phyloP scores from a whole-genome alignment of 768 basidiomycete genomes.

The Suillus fuscotomentosus region DNA sequence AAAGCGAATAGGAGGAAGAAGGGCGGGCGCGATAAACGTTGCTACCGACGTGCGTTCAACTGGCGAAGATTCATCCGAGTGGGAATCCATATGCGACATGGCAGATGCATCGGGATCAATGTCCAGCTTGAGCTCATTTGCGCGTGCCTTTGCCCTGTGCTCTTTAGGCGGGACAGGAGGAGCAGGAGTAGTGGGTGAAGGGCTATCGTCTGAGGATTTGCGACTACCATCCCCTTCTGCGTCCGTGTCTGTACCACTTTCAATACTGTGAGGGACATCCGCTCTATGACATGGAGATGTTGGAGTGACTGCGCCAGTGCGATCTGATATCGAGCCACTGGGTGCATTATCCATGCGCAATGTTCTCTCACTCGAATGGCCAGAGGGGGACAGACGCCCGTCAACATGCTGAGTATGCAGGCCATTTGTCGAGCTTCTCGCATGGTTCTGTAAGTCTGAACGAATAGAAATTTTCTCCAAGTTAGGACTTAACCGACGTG shows the following conservation, averaged over 20 bases:
- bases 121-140: slow-evolving; percentile 29
- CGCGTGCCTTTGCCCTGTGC: slow-evolving; percentile 20
- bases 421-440: slow-evolving; percentile 1
- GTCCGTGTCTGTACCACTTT: slow-evolving; percentile 75
- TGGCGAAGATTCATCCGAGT: slow-evolving; percentile 57
- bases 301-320: slow-evolving; percentile 30
- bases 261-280: slow-evolving; percentile 71
- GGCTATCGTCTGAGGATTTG: slow-evolving; percentile 23
- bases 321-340: slow-evolving; percentile 24
- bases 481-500: slow-evolving; percentile 27
- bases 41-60: slow-evolving; percentile 67
- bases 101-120: slow-evolving; percentile 15
- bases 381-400: slow-evolving; percentile 14
- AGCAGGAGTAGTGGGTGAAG: slow-evolving; percentile 25
- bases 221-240: slow-evolving; percentile 46
- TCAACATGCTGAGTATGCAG: slow-evolving; percentile 5
- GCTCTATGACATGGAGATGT: slow-evolving; percentile 60
- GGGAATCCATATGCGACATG: slow-evolving; percentile 31
- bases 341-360: slow-evolving; percentile 18
- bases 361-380: slow-evolving; percentile 5
- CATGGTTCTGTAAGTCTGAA: slow-evolving; percentile 28
- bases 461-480: slow-evolving; percentile 36
- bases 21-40: slow-evolving; percentile 82
- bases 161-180: slow-evolving; percentile 50
- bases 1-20: slow-evolving; percentile 83